Percentiles rank a stretch among this genome's conserved stretches.
phyloP scores from a whole-genome alignment of 2,329 filamentous ascomycete species.

The Thielaviopsis punctulata region DNA sequence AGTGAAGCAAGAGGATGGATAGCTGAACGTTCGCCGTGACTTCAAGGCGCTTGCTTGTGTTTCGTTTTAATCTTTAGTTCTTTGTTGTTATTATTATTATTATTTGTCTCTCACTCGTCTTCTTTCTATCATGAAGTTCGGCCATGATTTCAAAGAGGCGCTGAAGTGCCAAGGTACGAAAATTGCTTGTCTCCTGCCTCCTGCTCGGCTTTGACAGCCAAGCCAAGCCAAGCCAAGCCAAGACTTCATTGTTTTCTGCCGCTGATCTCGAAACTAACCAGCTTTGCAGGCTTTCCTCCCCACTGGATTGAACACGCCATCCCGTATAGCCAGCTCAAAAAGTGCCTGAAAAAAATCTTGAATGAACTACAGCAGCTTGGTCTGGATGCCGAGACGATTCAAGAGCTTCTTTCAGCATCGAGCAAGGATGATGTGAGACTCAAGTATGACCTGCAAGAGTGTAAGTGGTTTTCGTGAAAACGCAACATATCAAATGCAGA shows the following conservation, averaged over 20 bases:
- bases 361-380: conserved; percentile 53
- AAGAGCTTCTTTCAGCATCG: conserved; percentile 40
- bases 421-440: conserved; percentile 29
- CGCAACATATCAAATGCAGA: not conserved
- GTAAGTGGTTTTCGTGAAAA: conserved; percentile 18
- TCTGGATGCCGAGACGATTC: conserved; percentile 53
- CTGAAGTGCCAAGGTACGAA: conserved; percentile 41
- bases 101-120: not conserved
- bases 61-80: not conserved
- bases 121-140: conserved; percentile 61
- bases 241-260: not conserved
- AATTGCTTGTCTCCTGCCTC: not conserved
- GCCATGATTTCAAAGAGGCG: conserved; percentile 54
- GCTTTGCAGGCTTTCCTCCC: conserved; percentile 44
- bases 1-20: not conserved
- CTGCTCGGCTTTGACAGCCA: not conserved
- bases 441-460: conserved; percentile 36
- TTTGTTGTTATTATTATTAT: not conserved
- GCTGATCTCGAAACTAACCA: not conserved
- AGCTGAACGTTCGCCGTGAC: not conserved
- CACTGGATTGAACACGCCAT: conserved; percentile 61
- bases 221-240: not conserved
- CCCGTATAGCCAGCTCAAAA: conserved; percentile 72
- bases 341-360: conserved; percentile 68
- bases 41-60: not conserved